Evolutionary conservation across 164 flowering plant species (phyloP), one percentile per base, ranked within the genome.

Genomic region (Liriodendron chinense): DNA sequence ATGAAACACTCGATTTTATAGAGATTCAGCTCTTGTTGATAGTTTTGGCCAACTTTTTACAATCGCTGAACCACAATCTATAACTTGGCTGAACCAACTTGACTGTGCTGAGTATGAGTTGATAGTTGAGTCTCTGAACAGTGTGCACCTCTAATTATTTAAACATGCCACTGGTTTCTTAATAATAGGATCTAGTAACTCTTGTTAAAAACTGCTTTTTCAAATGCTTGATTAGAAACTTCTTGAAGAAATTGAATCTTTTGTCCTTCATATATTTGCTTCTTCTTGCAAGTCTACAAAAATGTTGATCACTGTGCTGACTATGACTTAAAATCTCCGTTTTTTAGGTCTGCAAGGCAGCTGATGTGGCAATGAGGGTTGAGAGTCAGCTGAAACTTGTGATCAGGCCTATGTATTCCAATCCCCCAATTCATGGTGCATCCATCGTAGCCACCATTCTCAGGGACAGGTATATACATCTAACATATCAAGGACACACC

Each of bases 331-430:
- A 12, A 12, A 53, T 53, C 3, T 53, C 24, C 47, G n/a, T 22
- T 53, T 79, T 34, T 3, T 75, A 96, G 99, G 95, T 96, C 48
- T 92, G 98, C 85, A 88, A 78, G 82, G 26, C 89, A 59, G 87
- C 92, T 61, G 97, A 90, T 85, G 94, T 93, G 53, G 96, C 98
- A 26, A 73, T 85, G 75, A 91, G 84, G 85, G 98, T 96, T 68
- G 99, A 94, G 79, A 94, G 98, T 87, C 99, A 96, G 86, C 84
- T 96, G 86, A 96, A 96, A 82, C 90, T 94, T 79, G 99, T 96
- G 75, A 87, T 94, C 80, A 87, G 99, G 83, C 99, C 99, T 64
- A 96, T 96, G 99, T 96, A 89, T 76, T 96, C 99, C 48, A 96
- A 82, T 74, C 99, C 99, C 25, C 98, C 99, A 63, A 89, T 96